Evolutionary conservation across 352 stramenopile genomes (phyloP).

Genomic region (Phytophthora nicotianae): DNA sequence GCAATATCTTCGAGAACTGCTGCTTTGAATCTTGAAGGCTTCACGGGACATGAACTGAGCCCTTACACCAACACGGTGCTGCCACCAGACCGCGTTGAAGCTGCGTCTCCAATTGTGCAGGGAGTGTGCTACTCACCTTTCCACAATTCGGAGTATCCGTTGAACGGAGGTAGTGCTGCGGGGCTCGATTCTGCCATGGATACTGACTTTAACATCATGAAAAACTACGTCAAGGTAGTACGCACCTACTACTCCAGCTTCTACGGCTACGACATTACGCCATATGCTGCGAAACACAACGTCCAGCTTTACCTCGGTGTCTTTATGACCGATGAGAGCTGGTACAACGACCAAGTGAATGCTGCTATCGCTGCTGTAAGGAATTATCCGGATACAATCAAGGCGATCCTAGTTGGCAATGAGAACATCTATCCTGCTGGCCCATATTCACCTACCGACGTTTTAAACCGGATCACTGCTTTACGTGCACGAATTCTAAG

Average conservation of each 20-base stretch:
- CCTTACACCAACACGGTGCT: conserved; percentile 16
- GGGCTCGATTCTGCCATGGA: conserved; percentile 59
- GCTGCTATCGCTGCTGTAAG: conserved; percentile 52
- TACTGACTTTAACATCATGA: conserved; percentile 74
- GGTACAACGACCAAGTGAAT: conserved; percentile 56
- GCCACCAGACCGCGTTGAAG: conserved; percentile 7
- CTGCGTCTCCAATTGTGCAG: conserved; percentile 30
- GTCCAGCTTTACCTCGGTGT: conserved; percentile 76
- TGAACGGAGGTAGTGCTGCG: conserved; percentile 38
- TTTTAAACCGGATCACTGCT: conserved; percentile 40
- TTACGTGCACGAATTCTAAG: conserved; percentile 38
- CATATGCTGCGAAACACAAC: conserved; percentile 44
- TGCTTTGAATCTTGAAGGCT: conserved; percentile 30
- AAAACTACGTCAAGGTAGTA: conserved; percentile 57
- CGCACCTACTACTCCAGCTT: conserved; percentile 84
- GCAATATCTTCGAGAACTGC: conserved; percentile 11
- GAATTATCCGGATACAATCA: conserved; percentile 59
- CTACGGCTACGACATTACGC: conserved; percentile 55
- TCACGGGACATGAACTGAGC: conserved; percentile 22
- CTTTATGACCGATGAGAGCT: conserved; percentile 76
- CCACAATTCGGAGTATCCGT: conserved; percentile 73
- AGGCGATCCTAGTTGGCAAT: conserved; percentile 71
- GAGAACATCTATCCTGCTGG: conserved; percentile 69
- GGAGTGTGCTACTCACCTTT: conserved; percentile 81
- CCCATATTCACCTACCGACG: conserved; percentile 42